These are phyloP conservation scores for Ceratocystis lukuohia DNA, from an alignment of 2,329 filamentous ascomycete genomes.

Conservation along the genomic window DNA sequence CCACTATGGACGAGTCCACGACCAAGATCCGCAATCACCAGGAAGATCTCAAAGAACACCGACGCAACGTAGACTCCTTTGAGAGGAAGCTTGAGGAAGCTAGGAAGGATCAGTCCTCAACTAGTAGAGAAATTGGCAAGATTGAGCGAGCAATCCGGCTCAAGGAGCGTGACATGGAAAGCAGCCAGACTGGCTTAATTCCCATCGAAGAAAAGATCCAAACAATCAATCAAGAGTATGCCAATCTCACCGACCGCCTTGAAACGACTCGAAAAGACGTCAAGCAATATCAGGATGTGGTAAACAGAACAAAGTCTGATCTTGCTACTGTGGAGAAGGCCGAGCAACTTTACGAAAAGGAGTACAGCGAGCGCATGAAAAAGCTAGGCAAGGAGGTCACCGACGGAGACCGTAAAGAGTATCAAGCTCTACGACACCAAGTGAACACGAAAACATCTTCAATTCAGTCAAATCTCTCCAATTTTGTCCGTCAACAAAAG, in stretches of 20 bases:
- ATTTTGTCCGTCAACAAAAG: conserved; percentile 75
- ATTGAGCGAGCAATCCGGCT: conserved; percentile 74
- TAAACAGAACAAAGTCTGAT: conserved; percentile 66
- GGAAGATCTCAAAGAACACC: conserved; percentile 84
- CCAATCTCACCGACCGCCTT: conserved; percentile 53
- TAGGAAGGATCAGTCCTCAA: conserved; percentile 66
- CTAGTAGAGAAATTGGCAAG: conserved; percentile 61
- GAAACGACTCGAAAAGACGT: conserved; percentile 62
- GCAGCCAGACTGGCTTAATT: conserved; percentile 70
- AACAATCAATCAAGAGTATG: conserved; percentile 58
- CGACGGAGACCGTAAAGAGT: conserved; percentile 76
- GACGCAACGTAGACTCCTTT: conserved; percentile 74
- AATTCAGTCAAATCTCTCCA: conserved; percentile 72
- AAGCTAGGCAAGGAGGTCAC: conserved; percentile 78
- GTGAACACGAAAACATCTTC: conserved; percentile 70
- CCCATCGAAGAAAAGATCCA: conserved; percentile 87
- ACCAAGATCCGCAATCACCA: conserved; percentile 85
- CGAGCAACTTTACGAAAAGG: conserved; percentile 72
- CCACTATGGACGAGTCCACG: conserved; percentile 81
- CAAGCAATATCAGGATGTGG: conserved; percentile 52
- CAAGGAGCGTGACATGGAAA: conserved; percentile 78
- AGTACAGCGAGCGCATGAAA: conserved; percentile 73
- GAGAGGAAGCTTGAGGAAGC: conserved; percentile 69
- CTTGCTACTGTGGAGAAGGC: conserved; percentile 78
- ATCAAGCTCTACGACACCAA: conserved; percentile 70